phyloP scores from a whole-genome alignment of 2,329 filamentous ascomycete species.

The Aschersonia sp. region DNA sequence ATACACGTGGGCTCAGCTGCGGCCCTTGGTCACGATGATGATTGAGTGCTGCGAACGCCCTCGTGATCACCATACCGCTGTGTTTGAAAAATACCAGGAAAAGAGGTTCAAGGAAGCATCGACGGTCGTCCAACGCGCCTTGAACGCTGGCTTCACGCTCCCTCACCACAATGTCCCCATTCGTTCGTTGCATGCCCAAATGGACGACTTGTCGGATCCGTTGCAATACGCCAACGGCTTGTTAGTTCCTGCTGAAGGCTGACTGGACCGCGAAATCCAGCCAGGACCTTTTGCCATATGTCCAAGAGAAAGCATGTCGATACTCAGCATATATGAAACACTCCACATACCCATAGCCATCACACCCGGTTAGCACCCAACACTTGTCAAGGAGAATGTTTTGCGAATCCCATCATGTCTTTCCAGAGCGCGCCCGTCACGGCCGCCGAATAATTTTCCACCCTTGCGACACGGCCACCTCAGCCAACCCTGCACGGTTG shows the following conservation, averaged over 20 bases:
- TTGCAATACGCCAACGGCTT: slow-evolving; percentile 12
- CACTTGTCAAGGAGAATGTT: too few species aligned
- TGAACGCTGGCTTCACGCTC: slow-evolving; percentile 45
- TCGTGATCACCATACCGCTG: slow-evolving; percentile 65
- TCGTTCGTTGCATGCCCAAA: slow-evolving; percentile 11
- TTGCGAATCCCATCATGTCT: too few species aligned
- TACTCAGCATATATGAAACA: slow-evolving; percentile 4
- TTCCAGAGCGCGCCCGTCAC: too few species aligned
- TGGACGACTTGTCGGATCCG: slow-evolving; percentile 11
- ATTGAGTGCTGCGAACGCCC: slow-evolving; percentile 79
- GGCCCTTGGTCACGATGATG: slow-evolving; percentile 61
- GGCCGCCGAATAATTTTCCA: too few species aligned
- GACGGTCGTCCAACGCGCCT: slow-evolving; percentile 60
- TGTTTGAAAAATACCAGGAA: slow-evolving; percentile 86
- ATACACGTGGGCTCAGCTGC: slow-evolving; percentile 77
- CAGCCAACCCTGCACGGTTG: too few species aligned
- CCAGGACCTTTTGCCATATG: background rate
- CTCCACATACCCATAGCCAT: slow-evolving; percentile 1
- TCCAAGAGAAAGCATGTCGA: background rate
- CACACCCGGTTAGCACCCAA: too few species aligned
- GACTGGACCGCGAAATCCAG: background rate
- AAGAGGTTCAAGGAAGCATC: slow-evolving; percentile 78
- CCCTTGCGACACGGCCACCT: too few species aligned
- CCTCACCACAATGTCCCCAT: slow-evolving; percentile 26
- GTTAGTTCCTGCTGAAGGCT: slow-evolving; percentile 15